A percentile compares a stretch with the other conserved stretches of the same genome.
Evolutionary conservation across 2,329 filamentous ascomycete species (phyloP).

Genomic region (Ceratocystiopsis minuta): DNA sequence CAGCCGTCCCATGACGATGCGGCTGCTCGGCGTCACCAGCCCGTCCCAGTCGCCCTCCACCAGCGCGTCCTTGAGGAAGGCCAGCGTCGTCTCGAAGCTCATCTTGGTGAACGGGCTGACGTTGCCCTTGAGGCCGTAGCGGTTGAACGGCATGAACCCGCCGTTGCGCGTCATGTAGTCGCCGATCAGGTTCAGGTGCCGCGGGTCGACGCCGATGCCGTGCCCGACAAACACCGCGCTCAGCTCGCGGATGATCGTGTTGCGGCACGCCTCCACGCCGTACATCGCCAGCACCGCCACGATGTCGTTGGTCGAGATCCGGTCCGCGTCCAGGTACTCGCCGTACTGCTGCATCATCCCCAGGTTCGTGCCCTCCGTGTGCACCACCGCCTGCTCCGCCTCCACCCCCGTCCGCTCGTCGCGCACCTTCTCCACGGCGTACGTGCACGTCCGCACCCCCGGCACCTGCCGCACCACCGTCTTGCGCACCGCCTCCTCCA

Average conservation of each 20-base stretch:
- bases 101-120: slow-evolving; percentile 94
- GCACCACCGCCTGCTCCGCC: slow-evolving; percentile 38
- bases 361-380: slow-evolving; percentile 75
- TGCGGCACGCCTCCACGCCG: slow-evolving; percentile 82
- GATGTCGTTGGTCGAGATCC: slow-evolving; percentile 83
- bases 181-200: slow-evolving; percentile 87
- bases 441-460: slow-evolving; percentile 55
- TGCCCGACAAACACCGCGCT: slow-evolving; percentile 73
- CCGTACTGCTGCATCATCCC: slow-evolving; percentile 78
- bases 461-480: slow-evolving; percentile 77
- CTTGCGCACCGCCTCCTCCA: slow-evolving; percentile 61
- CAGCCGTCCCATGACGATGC: slow-evolving; percentile 73
- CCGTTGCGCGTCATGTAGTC: slow-evolving; percentile 96
- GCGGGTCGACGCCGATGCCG: slow-evolving; percentile 78
- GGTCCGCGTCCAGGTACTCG: slow-evolving; percentile 71
- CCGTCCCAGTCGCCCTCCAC: slow-evolving; percentile 83
- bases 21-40: slow-evolving; percentile 64
- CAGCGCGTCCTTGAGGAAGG: slow-evolving; percentile 83
- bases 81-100: slow-evolving; percentile 95
- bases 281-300: slow-evolving; percentile 69
- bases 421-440: slow-evolving; percentile 35
- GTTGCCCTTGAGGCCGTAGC: slow-evolving; percentile 70
- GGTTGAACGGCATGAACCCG: slow-evolving; percentile 78
- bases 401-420: slow-evolving; percentile 30
- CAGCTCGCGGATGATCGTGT: slow-evolving; percentile 74